Conservation (phyloP, 2,329 filamentous ascomycete genomes). For the Xylariaceae sp. region DNA sequence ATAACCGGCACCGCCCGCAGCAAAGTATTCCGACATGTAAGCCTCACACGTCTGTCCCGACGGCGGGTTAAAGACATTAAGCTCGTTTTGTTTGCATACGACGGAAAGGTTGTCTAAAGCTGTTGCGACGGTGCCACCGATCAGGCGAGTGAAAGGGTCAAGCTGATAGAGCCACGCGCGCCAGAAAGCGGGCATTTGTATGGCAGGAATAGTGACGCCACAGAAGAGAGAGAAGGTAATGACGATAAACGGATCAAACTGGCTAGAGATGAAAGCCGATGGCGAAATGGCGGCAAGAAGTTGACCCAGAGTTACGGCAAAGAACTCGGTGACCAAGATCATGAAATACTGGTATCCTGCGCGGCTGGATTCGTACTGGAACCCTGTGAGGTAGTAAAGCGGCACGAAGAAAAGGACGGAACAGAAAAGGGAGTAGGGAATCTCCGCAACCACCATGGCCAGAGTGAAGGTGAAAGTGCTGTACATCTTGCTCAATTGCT, state of each 20-base stretch:
- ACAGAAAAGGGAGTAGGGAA: conserved; percentile 79
- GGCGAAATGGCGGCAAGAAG: conserved; percentile 74
- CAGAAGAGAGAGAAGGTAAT: conserved; percentile 84
- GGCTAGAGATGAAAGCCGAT: conserved; percentile 70
- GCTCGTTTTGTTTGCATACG: conserved; percentile 54
- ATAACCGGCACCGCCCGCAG: conserved; percentile 61
- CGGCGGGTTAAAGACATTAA: conserved; percentile 66
- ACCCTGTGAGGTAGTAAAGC: conserved; percentile 78
- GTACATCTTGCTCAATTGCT: conserved; percentile 84
- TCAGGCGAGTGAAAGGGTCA: conserved; percentile 77
- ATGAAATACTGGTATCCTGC: conserved; percentile 88
- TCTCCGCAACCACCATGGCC: conserved; percentile 75
- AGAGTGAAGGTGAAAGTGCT: conserved; percentile 72
- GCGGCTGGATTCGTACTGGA: conserved; percentile 57
- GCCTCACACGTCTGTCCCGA: conserved; percentile 63
- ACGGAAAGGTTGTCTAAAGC: conserved; percentile 66
- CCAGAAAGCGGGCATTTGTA: conserved; percentile 77
- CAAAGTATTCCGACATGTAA: conserved; percentile 72
- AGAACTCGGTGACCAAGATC: conserved; percentile 76
- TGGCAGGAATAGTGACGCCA: conserved; percentile 75
- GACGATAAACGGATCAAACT: conserved; percentile 78
- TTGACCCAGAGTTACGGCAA: conserved; percentile 77
- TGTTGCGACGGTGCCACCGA: conserved; percentile 74
- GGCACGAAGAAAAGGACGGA: conserved; percentile 77
- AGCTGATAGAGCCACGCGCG: conserved; percentile 77